Evolutionary conservation across 768 basidiomycete species (phyloP), one percentile per base, ranked within the genome.

Genomic region (Tylopilus balloui): DNA sequence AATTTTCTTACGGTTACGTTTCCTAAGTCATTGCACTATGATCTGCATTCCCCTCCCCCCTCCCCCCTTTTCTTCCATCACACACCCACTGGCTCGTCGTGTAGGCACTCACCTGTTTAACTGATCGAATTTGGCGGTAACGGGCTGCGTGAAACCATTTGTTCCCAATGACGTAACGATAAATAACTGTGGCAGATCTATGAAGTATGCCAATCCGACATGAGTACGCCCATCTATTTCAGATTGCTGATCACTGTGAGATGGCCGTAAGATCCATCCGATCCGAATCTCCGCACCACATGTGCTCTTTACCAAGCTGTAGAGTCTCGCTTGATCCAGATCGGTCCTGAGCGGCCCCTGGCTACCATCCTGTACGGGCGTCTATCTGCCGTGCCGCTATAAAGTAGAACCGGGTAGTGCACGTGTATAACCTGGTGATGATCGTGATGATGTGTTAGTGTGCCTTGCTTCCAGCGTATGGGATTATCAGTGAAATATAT

Each of bases 361-460:
- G 24, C 15, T 54, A 27, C 61, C 61, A 62, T 58, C 56, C 61
- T 62, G 61, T 62, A 64, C 56, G n/a, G 7, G 61, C 61, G 56
- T 29, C 51, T 51, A 50, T 29, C 23, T 21, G 13, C 14, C 4
- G 14, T n/a, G 20, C 31, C 17, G 19, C 14, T 20, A 36, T 15
- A 11, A 19, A 17, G 29, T 4, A 13, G 17, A 20, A 21, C 19
- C 35, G 11, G 17, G 17, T 5, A 23, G 19, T n/a, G 3, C 40
- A 20, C 20, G 21, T 39, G 27, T 42, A 45, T 37, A 10, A 36
- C 28, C 29, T 3, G 32, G n/a, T 32, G 42, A 31, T 3, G 20
- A 31, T n/a, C 27, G 7, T 15, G 44, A 34, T 3, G 5, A 10
- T 14, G 38, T 25, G 21, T 14, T 23, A 29, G 9, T 27, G 14